Base-by-base conservation (phyloP, 176 grass and related monocot genomes). In the Cenchrus fungigraminus region DNA sequence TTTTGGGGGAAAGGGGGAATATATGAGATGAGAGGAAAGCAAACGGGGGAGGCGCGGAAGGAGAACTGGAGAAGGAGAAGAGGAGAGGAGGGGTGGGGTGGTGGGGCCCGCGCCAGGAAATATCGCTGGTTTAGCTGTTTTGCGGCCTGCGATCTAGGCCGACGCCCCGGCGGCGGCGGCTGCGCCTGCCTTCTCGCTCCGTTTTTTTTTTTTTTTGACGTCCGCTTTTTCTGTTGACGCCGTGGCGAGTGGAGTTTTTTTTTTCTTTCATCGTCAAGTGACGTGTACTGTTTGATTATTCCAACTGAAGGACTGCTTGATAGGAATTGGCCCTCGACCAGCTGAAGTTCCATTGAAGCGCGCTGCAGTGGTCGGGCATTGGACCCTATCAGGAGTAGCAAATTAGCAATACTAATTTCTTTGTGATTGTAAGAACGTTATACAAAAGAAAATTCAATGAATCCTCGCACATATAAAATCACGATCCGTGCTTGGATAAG, bases 51-150 rank as follows among this genome's bases (percentile, higher is more conserved):
- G 25, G 25, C 25, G 25, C 25, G 25, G 67, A 17, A 42, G 20
- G 0, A 20, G 8, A 19, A 40, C 37, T 3, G 56, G 20, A 58
- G 57, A 17, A 9, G 57, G 6, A 59, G 17, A 20, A 60, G 37
- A 42, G 29, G 57, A 60, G 15, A 37, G 5, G 45, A 2, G 6
- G 29, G 51, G 44, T 4, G 4, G 4, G 29, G 51, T 2, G 8
- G 83, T 71, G 83, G 80, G 75, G 2, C 66, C 79, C 83, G 25
- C 37, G 66, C 65, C 61, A 47, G 61, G 84, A 74, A 84, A 83
- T 55, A 80, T 83, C 84, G 80, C 31, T 2, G n/a, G 6, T 49
- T 1, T 71, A 50, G 74, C 10, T 4, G 75, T 64, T 73, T 73
- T 73, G 45, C 84, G 54, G 66, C 54, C 75, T 52, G 66, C 43